Evolutionary conservation across 371 early-diverging fungal genomes (phyloP).

Genomic region (Nosema muscidifuracis): DNA sequence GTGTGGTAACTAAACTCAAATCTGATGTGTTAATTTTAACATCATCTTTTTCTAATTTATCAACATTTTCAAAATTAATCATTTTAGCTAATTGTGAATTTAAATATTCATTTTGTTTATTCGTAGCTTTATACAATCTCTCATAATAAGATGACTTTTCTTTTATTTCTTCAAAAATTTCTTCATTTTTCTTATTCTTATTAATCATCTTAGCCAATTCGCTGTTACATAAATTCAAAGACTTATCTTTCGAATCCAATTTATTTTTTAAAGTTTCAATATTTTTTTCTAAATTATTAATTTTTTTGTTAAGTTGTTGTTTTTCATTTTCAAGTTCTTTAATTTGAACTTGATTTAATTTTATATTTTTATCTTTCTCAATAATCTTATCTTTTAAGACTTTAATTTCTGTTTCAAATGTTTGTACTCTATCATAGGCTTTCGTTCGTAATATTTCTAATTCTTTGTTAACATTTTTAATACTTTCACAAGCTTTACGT

Average conservation of each 20-base stretch:
- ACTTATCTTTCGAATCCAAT: conserved; percentile 47
- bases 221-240: conserved; percentile 49
- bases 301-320: conserved; percentile 22
- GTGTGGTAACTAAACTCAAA: neutral
- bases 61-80: conserved; percentile 24
- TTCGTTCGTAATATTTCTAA: conserved; percentile 47
- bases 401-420: conserved; percentile 50
- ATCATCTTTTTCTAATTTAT: conserved; percentile 17
- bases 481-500: conserved; percentile 22
- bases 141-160: conserved; percentile 51
- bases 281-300: conserved; percentile 31
- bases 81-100: conserved; percentile 47
- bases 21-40: conserved; percentile 7
- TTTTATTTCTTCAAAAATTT: conserved; percentile 35
- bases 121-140: conserved; percentile 48
- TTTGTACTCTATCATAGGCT: conserved; percentile 37
- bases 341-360: conserved; percentile 9
- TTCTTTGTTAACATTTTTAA: conserved; percentile 39
- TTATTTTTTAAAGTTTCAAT: conserved; percentile 35
- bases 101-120: conserved; percentile 54
- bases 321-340: conserved; percentile 40
- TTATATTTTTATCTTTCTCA: conserved; percentile 43
- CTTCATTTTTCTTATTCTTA: conserved; percentile 35
- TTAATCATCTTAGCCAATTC: conserved; percentile 48
- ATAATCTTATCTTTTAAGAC: conserved; percentile 45